Evolutionary conservation across 164 flowering plant genomes (phyloP).

Genomic region (Vitis labrusca): DNA sequence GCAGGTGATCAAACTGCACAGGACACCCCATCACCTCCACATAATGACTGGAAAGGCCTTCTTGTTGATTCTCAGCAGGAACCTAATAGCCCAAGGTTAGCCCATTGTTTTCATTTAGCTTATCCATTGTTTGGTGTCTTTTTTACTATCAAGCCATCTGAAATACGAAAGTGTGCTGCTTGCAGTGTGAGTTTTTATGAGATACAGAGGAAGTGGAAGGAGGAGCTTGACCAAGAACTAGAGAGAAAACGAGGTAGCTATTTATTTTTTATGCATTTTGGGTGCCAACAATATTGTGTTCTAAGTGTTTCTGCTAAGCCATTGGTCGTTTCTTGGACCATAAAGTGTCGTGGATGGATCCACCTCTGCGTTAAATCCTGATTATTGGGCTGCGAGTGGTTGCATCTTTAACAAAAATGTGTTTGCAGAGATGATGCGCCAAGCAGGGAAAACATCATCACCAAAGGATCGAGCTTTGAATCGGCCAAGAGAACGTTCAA

Average conservation of each 20-base stretch:
- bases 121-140: background rate
- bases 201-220: slow-evolving; percentile 53
- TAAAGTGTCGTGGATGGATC: too few species aligned
- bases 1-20: slow-evolving; percentile 22
- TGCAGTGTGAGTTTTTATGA: slow-evolving; percentile 35
- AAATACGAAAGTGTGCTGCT: background rate
- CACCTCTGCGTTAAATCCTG: too few species aligned
- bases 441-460: slow-evolving; percentile 44
- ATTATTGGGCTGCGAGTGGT: too few species aligned
- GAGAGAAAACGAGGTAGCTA: slow-evolving; percentile 46
- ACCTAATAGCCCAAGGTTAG: slow-evolving; percentile 38
- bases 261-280: background rate
- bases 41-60: slow-evolving; percentile 25
- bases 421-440: slow-evolving; percentile 50
- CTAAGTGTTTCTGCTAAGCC: too few species aligned
- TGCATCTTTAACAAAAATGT: too few species aligned
- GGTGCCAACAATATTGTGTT: too few species aligned
- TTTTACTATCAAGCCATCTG: background rate
- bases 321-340: too few species aligned
- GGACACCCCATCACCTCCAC: slow-evolving; percentile 26
- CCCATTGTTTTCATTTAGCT: background rate
- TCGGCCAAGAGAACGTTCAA: slow-evolving; percentile 37
- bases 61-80: slow-evolving; percentile 26
- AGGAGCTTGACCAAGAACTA: slow-evolving; percentile 58
- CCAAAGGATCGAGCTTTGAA: slow-evolving; percentile 34